These are phyloP conservation scores for Fusarium subtropicale DNA, from an alignment of 2,329 filamentous ascomycete genomes.

Conservation along the genomic window DNA sequence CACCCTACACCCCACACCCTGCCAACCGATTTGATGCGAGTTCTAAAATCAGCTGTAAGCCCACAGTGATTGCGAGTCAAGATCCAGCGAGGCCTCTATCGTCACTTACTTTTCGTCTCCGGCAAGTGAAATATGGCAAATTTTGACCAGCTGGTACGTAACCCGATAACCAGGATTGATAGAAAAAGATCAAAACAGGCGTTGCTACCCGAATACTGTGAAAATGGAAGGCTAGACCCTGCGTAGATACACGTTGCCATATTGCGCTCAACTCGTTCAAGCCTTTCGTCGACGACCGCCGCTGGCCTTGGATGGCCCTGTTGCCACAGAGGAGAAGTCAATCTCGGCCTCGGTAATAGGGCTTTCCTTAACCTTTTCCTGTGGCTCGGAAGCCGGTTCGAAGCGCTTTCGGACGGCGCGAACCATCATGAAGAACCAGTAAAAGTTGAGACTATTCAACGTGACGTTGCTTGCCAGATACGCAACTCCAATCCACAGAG, in stretches of 20 bases:
- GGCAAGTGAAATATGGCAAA: background rate
- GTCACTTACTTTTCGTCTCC: background rate
- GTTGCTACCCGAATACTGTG: background rate
- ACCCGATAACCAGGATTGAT: background rate
- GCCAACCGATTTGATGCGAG: background rate
- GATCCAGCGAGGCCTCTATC: background rate
- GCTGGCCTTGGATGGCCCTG: constrained; percentile 40
- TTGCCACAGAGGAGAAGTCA: constrained; percentile 49
- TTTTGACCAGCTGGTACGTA: background rate
- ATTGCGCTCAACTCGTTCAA: constrained; percentile 20
- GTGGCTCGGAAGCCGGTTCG: constrained; percentile 58
- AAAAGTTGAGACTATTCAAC: constrained; percentile 82
- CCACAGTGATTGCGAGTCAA: background rate
- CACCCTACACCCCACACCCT: background rate
- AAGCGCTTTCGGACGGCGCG: constrained; percentile 82
- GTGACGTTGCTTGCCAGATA: constrained; percentile 78
- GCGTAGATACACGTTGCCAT: background rate
- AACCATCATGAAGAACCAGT: constrained; percentile 92
- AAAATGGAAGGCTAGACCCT: background rate
- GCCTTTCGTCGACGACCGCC: constrained; percentile 49
- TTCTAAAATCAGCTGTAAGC: background rate
- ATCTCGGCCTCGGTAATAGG: constrained; percentile 46
- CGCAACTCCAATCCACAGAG: constrained; percentile 74
- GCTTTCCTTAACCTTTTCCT: constrained; percentile 45
- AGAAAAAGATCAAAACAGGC: background rate